Percentiles rank a stretch among this genome's conserved stretches.
Evolutionary conservation across 768 basidiomycete genomes (phyloP).

Genomic region (Mycena galericulata): DNA sequence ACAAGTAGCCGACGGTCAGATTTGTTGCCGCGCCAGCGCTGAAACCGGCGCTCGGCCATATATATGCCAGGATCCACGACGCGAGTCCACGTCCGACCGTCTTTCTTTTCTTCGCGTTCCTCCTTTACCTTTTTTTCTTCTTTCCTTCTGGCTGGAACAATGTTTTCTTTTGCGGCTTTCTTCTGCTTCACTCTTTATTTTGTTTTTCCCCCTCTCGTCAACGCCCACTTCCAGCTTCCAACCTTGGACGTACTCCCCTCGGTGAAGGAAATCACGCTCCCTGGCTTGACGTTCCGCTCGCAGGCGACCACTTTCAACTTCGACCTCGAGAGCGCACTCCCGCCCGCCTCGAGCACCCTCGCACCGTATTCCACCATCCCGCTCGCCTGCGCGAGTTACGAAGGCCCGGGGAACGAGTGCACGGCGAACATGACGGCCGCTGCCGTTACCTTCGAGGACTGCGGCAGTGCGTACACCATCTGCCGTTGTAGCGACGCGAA

Average conservation of each 20-base stretch:
- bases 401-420: neutral
- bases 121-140: neutral
- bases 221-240: neutral
- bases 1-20: too few relatives aligned
- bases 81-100: too few relatives aligned
- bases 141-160: neutral
- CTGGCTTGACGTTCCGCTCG: neutral
- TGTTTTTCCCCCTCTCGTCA: neutral
- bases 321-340: constrained; percentile 2
- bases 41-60: too few relatives aligned
- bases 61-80: too few relatives aligned
- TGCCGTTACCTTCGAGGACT: constrained; percentile 14
- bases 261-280: neutral
- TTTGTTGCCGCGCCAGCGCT: too few relatives aligned
- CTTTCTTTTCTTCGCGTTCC: neutral
- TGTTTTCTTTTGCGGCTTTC: neutral
- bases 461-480: constrained; percentile 5
- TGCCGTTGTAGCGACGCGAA: constrained; percentile 20
- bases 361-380: neutral
- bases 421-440: neutral
- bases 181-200: neutral
- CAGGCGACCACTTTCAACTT: neutral
- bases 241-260: neutral
- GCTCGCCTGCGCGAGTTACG: neutral
- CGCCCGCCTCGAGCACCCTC: neutral